These are phyloP conservation scores for Pontederia crassipes DNA, from an alignment of 176 grass and related monocot genomes.

Conservation along the genomic window DNA sequence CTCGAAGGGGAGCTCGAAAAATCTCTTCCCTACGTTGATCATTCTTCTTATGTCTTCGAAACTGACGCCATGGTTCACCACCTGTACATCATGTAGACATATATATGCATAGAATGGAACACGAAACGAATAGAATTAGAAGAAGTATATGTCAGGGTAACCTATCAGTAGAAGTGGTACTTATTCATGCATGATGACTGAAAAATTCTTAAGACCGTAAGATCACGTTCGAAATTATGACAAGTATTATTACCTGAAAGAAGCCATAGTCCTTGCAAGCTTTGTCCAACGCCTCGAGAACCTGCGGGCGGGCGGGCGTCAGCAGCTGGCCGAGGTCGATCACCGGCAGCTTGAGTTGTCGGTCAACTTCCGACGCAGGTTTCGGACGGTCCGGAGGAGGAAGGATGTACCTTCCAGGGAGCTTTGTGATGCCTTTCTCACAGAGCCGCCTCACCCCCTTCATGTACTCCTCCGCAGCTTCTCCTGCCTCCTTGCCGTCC, in stretches of 20 bases:
- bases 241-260: slow-evolving; percentile 45
- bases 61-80: slow-evolving; percentile 69
- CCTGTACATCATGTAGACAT: slow-evolving; percentile 6
- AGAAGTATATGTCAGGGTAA: no score
- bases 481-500: slow-evolving; percentile 8
- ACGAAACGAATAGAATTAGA: no score
- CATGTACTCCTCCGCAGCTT: background rate
- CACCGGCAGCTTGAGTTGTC: slow-evolving; percentile 33
- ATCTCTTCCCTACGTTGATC: slow-evolving; percentile 46
- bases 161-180: no score
- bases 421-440: slow-evolving; percentile 43
- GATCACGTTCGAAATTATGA: no score
- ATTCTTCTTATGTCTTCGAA: slow-evolving; percentile 16
- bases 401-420: slow-evolving; percentile 51
- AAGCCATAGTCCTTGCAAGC: slow-evolving; percentile 74
- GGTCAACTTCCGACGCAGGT: background rate
- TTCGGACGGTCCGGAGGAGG: slow-evolving; percentile 42
- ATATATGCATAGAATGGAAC: no score
- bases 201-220: no score
- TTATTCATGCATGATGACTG: no score
- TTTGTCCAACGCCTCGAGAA: slow-evolving; percentile 35
- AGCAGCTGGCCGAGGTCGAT: slow-evolving; percentile 47
- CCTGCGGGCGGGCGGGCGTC: slow-evolving; percentile 26
- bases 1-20: slow-evolving; percentile 64
- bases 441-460: slow-evolving; percentile 63